phyloP scores from a whole-genome alignment of 2,329 filamentous ascomycete species.

The Aureobasidium vineae region DNA sequence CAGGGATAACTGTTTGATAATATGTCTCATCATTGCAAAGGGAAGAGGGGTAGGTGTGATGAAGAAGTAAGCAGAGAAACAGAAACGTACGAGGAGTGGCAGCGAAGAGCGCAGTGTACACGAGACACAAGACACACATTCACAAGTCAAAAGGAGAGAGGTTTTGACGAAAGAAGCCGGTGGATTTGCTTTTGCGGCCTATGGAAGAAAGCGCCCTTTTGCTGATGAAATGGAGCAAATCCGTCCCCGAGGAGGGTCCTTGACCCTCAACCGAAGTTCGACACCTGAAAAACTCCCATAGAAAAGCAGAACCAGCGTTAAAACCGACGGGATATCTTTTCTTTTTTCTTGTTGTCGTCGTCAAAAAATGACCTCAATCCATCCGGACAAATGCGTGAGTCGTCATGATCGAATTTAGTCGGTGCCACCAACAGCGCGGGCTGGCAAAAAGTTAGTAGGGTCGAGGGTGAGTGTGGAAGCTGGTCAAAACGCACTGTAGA shows the following conservation, averaged over 20 bases:
- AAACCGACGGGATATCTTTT: constrained; percentile 20
- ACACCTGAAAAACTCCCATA: constrained; percentile 25
- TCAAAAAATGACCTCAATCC: constrained; percentile 25
- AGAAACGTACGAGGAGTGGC: constrained; percentile 79
- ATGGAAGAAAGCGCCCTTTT: constrained; percentile 22
- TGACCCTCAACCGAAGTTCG: constrained; percentile 21
- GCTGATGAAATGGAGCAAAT: constrained; percentile 1
- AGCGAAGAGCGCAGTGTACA: constrained; percentile 28
- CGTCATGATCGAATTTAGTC: constrained; percentile 30
- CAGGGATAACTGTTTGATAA: constrained; percentile 95
- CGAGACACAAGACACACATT: constrained; percentile 21
- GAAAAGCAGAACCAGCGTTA: constrained; percentile 19
- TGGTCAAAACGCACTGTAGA: constrained; percentile 73
- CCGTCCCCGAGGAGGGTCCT: constrained; percentile 11
- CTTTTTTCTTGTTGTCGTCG: constrained; percentile 23
- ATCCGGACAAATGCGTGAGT: constrained; percentile 21
- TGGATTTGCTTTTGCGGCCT: constrained; percentile 25
- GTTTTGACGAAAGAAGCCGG: constrained; percentile 25
- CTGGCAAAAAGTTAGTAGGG: constrained; percentile 26
- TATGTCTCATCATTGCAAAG: constrained; percentile 67
- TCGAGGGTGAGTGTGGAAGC: neutral
- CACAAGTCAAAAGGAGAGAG: neutral
- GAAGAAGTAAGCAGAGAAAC: neutral
- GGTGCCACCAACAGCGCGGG: constrained; percentile 33
- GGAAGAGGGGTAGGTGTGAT: constrained; percentile 12